Percentiles rank a stretch among this genome's conserved stretches.
Conservation (phyloP, 345 rosid species). For the Lumnitzera racemosa region DNA sequence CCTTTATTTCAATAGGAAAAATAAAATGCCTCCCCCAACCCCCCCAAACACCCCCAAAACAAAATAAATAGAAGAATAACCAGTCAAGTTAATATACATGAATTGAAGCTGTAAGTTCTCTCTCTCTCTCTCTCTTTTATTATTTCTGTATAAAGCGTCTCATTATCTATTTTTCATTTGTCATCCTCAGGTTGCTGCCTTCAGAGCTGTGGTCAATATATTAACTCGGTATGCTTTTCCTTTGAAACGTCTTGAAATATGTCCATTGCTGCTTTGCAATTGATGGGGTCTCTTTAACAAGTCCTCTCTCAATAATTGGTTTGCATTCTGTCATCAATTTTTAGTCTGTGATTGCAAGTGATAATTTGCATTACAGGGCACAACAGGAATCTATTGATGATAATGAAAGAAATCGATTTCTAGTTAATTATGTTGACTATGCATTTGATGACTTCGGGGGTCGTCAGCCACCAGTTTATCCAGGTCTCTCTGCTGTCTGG, state of each 20-base stretch:
- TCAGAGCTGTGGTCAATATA: conserved; percentile 98
- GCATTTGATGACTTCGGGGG: conserved; percentile 99
- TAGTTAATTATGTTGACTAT: conserved; percentile 87
- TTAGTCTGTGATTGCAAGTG: not conserved
- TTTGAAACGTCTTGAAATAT: not conserved
- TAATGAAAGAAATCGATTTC: conserved; percentile 88
- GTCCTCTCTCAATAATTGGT: not conserved
- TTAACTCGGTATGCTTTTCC: conserved; percentile 62
- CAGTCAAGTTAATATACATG: too few species aligned
- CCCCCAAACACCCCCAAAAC: too few species aligned
- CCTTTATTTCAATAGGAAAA: too few species aligned
- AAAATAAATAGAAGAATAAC: too few species aligned
- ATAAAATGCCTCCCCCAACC: too few species aligned
- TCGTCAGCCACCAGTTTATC: conserved; percentile 95
- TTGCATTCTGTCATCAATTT: not conserved
- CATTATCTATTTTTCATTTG: conserved; percentile 12
- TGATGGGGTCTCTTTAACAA: not conserved
- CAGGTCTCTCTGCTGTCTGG: conserved; percentile 97
- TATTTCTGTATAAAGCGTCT: conserved; percentile 10
- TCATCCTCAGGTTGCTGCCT: conserved; percentile 90
- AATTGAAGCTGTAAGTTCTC: not conserved
- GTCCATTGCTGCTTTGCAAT: conserved; percentile 1
- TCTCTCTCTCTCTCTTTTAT: not conserved
- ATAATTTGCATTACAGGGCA: conserved; percentile 50
- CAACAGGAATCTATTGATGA: conserved; percentile 99